phyloP scores from a whole-genome alignment of 495 filamentous ascomycete species.

The Bryoglossum gracile region DNA sequence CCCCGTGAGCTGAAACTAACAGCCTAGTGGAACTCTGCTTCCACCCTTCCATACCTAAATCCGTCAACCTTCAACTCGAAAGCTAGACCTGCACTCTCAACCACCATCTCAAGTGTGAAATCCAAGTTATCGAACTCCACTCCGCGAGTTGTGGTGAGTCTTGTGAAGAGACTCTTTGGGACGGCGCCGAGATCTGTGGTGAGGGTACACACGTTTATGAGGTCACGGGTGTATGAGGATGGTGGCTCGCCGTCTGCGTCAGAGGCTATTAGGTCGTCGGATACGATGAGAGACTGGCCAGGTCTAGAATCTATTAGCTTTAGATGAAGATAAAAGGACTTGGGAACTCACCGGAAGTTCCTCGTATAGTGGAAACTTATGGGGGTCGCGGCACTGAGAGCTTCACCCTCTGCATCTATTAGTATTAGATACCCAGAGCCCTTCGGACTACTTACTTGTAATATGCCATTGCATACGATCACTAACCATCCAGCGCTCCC shows the following conservation, averaged over 20 bases:
- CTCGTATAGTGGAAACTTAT: conserved; percentile 74
- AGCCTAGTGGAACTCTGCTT: conserved; percentile 63
- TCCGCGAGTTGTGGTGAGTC: conserved; percentile 62
- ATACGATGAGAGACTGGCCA: conserved; percentile 38
- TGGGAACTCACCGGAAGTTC: conserved; percentile 48
- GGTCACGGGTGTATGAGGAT: conserved; percentile 43
- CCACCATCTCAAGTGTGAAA: conserved; percentile 68
- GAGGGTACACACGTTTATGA: conserved; percentile 65
- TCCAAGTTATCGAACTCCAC: conserved; percentile 70
- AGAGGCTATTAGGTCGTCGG: conserved; percentile 67
- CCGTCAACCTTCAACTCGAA: conserved; percentile 71
- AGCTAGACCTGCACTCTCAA: conserved; percentile 61
- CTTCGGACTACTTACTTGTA: conserved; percentile 42
- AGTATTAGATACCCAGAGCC: background rate
- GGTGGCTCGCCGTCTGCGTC: conserved; percentile 54
- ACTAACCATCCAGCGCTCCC: conserved; percentile 74
- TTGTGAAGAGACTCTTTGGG: conserved; percentile 55
- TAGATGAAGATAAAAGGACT: background rate
- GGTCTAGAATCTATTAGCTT: conserved; percentile 12
- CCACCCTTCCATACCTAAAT: conserved; percentile 62
- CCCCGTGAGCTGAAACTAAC: no score
- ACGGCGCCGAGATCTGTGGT: conserved; percentile 67
- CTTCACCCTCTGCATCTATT: conserved; percentile 45
- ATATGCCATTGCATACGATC: conserved; percentile 80
- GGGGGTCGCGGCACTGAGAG: conserved; percentile 57